A percentile compares a stretch with the other conserved stretches of the same genome.
These are phyloP conservation scores for Boletus speciosus DNA, from an alignment of 768 basidiomycete species.

Conservation along the genomic window DNA sequence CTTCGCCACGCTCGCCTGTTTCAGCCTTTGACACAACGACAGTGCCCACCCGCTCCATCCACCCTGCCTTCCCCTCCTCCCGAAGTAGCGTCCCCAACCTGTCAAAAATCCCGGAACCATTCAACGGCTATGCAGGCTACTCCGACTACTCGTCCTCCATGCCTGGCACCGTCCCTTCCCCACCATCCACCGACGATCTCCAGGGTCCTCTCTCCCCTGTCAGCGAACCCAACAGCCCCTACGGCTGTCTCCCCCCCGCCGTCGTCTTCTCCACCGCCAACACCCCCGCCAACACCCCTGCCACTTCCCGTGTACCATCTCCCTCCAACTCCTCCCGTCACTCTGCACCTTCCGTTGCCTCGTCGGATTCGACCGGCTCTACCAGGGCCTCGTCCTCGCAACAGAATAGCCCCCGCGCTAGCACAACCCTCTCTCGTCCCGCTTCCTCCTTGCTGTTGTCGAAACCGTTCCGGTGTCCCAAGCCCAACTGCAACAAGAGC, in stretches of 20 bases:
- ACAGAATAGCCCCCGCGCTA: conserved; percentile 33
- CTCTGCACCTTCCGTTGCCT: background rate
- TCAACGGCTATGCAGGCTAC: conserved; percentile 69
- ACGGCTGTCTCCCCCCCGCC: conserved; percentile 61
- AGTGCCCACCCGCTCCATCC: conserved; percentile 44
- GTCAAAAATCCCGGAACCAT: conserved; percentile 46
- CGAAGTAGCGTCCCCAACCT: conserved; percentile 27
- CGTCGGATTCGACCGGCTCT: conserved; percentile 25
- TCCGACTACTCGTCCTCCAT: conserved; percentile 60
- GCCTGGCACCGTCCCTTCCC: conserved; percentile 50
- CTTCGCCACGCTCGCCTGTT: conserved; percentile 34
- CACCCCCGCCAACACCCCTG: conserved; percentile 48
- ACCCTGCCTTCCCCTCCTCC: conserved; percentile 32
- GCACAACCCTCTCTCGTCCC: conserved; percentile 47
- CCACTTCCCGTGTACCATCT: conserved; percentile 41
- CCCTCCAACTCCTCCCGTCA: conserved; percentile 24
- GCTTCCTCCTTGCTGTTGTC: conserved; percentile 63
- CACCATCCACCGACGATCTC: conserved; percentile 29
- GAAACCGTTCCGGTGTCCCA: conserved; percentile 92
- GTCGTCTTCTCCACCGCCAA: conserved; percentile 53
- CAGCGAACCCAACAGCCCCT: conserved; percentile 32
- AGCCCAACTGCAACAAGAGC: conserved; percentile 91
- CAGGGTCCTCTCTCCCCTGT: conserved; percentile 27
- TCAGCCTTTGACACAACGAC: conserved; percentile 52
- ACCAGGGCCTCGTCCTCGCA: conserved; percentile 28